Evolutionary conservation across 2,329 filamentous ascomycete genomes (phyloP).

Genomic region (Aspergillus viridinutans): DNA sequence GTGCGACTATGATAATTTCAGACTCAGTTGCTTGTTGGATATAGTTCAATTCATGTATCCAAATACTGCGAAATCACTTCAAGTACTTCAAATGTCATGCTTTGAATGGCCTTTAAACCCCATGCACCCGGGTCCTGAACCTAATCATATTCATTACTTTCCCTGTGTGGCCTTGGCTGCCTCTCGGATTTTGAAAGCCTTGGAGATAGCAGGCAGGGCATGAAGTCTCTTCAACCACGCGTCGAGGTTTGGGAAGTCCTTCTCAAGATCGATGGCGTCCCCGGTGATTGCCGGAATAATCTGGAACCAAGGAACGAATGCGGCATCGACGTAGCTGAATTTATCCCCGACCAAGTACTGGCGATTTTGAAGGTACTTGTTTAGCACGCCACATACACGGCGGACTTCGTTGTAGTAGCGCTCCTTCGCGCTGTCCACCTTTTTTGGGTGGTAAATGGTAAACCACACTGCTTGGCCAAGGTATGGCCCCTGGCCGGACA

Average conservation of each 20-base stretch:
- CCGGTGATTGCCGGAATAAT: conserved; percentile 5
- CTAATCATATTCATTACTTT: neutral
- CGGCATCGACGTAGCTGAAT: conserved; percentile 40
- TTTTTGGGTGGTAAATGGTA: conserved; percentile 38
- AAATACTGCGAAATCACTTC: neutral
- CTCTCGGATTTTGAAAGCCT: conserved; percentile 13
- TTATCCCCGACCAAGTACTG: conserved; percentile 44
- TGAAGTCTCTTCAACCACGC: conserved; percentile 28
- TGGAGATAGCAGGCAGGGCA: conserved; percentile 23
- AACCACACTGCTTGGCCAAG: conserved; percentile 48
- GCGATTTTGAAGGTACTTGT: conserved; percentile 33
- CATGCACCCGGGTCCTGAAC: neutral
- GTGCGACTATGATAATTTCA: neutral
- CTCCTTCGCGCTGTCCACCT: conserved; percentile 39
- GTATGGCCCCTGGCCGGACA: conserved; percentile 47
- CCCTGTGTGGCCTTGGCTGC: no score
- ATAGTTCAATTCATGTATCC: neutral
- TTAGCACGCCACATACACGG: conserved; percentile 44
- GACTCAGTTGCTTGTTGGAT: neutral
- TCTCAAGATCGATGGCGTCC: conserved; percentile 21
- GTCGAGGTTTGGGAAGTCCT: conserved; percentile 26
- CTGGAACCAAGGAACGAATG: conserved; percentile 38
- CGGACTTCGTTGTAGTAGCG: conserved; percentile 44
- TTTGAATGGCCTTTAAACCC: no score
- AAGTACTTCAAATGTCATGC: neutral